These are phyloP conservation scores for Phallus indusiatus DNA, from an alignment of 768 basidiomycete genomes.

Conservation along the genomic window DNA sequence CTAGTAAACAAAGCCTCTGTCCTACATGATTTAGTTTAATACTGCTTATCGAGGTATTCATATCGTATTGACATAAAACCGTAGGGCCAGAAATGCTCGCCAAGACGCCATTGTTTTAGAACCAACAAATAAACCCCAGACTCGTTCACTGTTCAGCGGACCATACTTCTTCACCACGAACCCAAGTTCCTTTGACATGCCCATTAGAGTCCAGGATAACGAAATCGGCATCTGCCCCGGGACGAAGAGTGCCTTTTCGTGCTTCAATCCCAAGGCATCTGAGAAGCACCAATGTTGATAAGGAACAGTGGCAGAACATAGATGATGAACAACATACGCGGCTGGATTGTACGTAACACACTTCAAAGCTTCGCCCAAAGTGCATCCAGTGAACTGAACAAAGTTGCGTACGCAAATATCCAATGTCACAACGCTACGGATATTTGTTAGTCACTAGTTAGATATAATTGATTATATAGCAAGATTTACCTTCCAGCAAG, in stretches of 20 bases:
- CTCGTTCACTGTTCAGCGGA: neutral
- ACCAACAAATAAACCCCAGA: too few species aligned
- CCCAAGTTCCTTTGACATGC: conserved; percentile 69
- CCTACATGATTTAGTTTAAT: too few species aligned
- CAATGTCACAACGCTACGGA: conserved; percentile 61
- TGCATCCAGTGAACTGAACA: conserved; percentile 72
- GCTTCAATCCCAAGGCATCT: conserved; percentile 73
- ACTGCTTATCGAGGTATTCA: too few species aligned
- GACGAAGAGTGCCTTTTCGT: conserved; percentile 69
- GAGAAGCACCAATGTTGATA: neutral
- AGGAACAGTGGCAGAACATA: neutral
- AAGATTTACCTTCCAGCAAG: conserved; percentile 71
- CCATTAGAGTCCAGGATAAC: conserved; percentile 55
- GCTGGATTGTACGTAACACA: conserved; percentile 85
- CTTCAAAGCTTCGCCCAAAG: conserved; percentile 73
- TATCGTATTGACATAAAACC: too few species aligned
- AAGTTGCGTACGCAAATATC: conserved; percentile 85
- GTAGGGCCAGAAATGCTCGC: too few species aligned
- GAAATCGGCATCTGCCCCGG: conserved; percentile 84
- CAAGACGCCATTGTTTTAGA: too few species aligned
- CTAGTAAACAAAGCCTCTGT: too few species aligned
- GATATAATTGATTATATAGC: neutral
- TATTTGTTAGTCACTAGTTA: neutral
- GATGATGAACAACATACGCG: conserved; percentile 32
- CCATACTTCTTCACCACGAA: conserved; percentile 70